Percentiles rank a stretch among this genome's conserved stretches.
These are phyloP conservation scores for Russula olivacea DNA, from an alignment of 768 basidiomycete genomes.

Conservation along the genomic window DNA sequence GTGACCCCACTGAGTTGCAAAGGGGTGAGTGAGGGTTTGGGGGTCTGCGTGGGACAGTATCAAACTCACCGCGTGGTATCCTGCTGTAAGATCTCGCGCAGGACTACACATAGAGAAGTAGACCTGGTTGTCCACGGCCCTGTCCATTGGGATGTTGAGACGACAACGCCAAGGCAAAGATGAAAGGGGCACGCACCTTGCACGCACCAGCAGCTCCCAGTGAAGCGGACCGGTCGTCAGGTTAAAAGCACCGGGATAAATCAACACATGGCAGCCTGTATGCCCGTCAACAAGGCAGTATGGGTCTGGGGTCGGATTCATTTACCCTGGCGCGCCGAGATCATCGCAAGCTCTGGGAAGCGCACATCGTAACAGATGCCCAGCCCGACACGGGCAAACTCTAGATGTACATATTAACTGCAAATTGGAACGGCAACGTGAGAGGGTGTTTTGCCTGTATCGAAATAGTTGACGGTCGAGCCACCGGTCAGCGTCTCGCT, in stretches of 20 bases:
- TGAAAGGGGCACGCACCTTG: slow-evolving; percentile 45
- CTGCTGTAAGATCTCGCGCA: slow-evolving; percentile 73
- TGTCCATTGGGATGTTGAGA: slow-evolving; percentile 31
- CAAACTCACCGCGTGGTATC: slow-evolving; percentile 77
- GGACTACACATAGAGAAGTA: slow-evolving; percentile 95
- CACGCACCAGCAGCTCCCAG: slow-evolving; percentile 88
- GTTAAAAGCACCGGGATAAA: slow-evolving; percentile 96
- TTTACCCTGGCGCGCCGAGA: slow-evolving; percentile 78
- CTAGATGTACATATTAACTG: slow-evolving; percentile 36
- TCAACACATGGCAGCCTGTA: slow-evolving; percentile 76
- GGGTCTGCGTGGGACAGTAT: background rate
- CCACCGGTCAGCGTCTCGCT: slow-evolving; percentile 85
- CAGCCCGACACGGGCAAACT: slow-evolving; percentile 94
- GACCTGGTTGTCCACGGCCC: slow-evolving; percentile 96
- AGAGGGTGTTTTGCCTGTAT: slow-evolving; percentile 51
- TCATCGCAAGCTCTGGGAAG: slow-evolving; percentile 91
- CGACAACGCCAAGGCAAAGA: background rate
- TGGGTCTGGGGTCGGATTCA: background rate
- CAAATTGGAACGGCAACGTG: background rate
- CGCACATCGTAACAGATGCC: slow-evolving; percentile 96
- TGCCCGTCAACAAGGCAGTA: background rate
- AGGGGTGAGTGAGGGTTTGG: background rate
- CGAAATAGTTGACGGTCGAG: slow-evolving; percentile 65
- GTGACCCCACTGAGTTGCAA: slow-evolving; percentile 69
- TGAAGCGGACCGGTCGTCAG: slow-evolving; percentile 91